These are phyloP conservation scores for Fusarium marasasianum DNA, from an alignment of 2,329 filamentous ascomycete species.

Conservation along the genomic window DNA sequence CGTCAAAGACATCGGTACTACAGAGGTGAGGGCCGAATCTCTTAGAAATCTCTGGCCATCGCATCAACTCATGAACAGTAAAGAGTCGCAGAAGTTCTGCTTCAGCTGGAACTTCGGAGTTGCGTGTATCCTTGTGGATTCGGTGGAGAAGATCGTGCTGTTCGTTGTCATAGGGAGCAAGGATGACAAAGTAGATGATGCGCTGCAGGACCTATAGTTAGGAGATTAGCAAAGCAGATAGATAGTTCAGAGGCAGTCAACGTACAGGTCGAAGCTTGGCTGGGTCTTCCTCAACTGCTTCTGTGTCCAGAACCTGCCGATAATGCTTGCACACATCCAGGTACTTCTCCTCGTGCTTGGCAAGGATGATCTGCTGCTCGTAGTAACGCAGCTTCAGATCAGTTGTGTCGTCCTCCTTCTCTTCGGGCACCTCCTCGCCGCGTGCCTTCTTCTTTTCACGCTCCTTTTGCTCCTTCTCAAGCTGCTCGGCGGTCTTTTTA, in stretches of 20 bases:
- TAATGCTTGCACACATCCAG: slow-evolving; percentile 98
- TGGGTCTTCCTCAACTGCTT: slow-evolving; percentile 91
- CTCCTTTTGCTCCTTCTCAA: slow-evolving; percentile 91
- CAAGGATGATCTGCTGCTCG: slow-evolving; percentile 94
- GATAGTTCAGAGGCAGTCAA: background rate
- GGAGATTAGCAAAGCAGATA: slow-evolving; percentile 20
- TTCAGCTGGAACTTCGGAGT: slow-evolving; percentile 79
- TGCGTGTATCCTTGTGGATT: slow-evolving; percentile 85
- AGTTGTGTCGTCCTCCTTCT: slow-evolving; percentile 87
- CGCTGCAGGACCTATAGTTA: slow-evolving; percentile 79
- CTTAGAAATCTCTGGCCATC: slow-evolving; percentile 93
- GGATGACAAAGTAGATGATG: slow-evolving; percentile 97
- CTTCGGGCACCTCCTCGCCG: slow-evolving; percentile 80
- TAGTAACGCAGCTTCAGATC: slow-evolving; percentile 96
- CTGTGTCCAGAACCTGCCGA: slow-evolving; percentile 94
- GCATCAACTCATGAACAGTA: slow-evolving; percentile 96
- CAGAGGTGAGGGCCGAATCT: slow-evolving; percentile 89
- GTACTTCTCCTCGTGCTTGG: slow-evolving; percentile 98
- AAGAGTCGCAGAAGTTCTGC: slow-evolving; percentile 92
- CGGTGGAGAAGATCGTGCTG: slow-evolving; percentile 97
- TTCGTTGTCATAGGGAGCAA: slow-evolving; percentile 97
- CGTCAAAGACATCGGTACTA: slow-evolving; percentile 88
- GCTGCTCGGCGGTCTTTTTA: slow-evolving; percentile 87
- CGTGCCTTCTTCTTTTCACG: slow-evolving; percentile 85
- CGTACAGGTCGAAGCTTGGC: slow-evolving; percentile 85